Evolutionary conservation across 768 basidiomycete species (phyloP).

Genomic region (Suillus discolor): DNA sequence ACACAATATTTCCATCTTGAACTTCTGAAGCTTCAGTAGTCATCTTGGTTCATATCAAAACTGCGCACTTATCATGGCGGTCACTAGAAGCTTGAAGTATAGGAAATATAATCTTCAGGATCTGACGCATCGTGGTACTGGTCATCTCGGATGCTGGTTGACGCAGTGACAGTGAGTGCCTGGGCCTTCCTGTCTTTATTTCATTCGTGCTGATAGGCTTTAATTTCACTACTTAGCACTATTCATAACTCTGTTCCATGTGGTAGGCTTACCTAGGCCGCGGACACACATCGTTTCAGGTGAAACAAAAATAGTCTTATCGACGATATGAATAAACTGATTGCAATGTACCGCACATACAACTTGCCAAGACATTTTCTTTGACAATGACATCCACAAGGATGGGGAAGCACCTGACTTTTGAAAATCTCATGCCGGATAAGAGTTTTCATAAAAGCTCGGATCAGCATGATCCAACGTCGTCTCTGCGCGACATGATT

Average conservation of each 20-base stretch:
- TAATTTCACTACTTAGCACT: background rate
- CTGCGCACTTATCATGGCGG: background rate
- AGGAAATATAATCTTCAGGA: background rate
- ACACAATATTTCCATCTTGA: background rate
- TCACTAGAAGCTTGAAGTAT: background rate
- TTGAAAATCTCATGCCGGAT: background rate
- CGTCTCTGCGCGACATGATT: background rate
- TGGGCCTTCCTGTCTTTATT: background rate
- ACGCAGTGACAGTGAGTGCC: background rate
- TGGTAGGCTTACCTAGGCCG: background rate
- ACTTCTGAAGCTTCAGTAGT: background rate
- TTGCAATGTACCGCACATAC: background rate
- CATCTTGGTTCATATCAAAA: background rate
- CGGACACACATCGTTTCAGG: background rate
- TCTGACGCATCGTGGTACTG: background rate
- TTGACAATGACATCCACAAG: slow-evolving; percentile 2
- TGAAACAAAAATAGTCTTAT: slow-evolving; percentile 15
- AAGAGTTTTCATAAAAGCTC: slow-evolving; percentile 12
- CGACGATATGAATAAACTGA: background rate
- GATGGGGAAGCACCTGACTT: slow-evolving; percentile 8
- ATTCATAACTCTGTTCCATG: background rate
- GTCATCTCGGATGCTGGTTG: background rate
- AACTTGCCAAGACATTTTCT: background rate
- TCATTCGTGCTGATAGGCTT: background rate
- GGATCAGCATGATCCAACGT: background rate